Evolutionary conservation across 2,329 filamentous ascomycete species (phyloP), one percentile per base, ranked within the genome.

Genomic region (Neodidymelliopsis sp.): DNA sequence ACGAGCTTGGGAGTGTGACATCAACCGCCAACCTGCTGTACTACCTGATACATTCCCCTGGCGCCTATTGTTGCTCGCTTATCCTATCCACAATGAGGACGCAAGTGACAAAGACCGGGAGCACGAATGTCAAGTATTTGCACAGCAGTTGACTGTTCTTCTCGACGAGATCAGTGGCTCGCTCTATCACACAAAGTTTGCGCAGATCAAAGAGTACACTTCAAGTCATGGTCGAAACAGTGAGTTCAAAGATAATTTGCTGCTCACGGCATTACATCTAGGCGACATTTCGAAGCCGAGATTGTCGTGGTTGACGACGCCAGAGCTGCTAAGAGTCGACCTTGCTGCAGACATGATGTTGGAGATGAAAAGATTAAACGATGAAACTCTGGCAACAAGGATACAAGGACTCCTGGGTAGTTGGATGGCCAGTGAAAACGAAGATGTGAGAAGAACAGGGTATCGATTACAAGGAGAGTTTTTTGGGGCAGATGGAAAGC

Each of bases 11-110:
- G 42, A 62, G n/a, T 36, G 43, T n/a, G 50, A 66, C 38, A 47
- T 56, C 0, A 27, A 54, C 1, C 54, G 63, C 0, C 29, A 25
- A 0, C 65, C 66, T 1, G 15, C 28, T 6, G 54, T 68, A 0
- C 24, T 70, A 1, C 66, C 65, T 1, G 59, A 66, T 18, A 63
- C 62, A 0, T 70, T 66, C 35, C 4, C 13, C 1, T 53, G 64
- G 33, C 57, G 56, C 1, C 58, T 74, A 6, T 56, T 58, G 43
- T 49, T 73, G 2, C 49, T 72, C 4, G 47, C 61, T 6, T 67
- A 60, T 24, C 60, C 66, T 2, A 37, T 33, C 12, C 51, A 49
- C 13, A 11, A 28, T 1, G 33, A 12, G 6, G 7, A 49, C 16
- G 30, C 50, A 11, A 18, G 19, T 0, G 25, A 41, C 12, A n/a